Evolutionary conservation across 2,329 filamentous ascomycete species (phyloP).

Genomic region (Zymoseptoria pseudotritici): DNA sequence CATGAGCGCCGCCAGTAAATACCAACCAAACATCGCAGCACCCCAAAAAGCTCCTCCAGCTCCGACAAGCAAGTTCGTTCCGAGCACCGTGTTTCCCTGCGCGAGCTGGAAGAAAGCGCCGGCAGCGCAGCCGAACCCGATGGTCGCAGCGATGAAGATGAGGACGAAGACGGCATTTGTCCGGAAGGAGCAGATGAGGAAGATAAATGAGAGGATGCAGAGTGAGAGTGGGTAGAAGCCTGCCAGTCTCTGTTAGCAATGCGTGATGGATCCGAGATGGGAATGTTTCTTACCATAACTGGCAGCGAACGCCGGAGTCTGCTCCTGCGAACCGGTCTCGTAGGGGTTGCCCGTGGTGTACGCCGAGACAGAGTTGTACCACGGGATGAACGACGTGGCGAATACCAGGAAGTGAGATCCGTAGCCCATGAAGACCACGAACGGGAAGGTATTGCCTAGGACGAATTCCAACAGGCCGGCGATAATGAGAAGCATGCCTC

Average conservation of each 20-base stretch:
- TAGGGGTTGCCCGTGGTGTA: constrained; percentile 16
- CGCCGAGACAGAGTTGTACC: constrained; percentile 14
- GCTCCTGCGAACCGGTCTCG: constrained; percentile 6
- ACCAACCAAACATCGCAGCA: constrained; percentile 17
- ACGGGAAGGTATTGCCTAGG: constrained; percentile 29
- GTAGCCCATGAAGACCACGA: constrained; percentile 21
- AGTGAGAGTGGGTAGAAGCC: constrained; percentile 17
- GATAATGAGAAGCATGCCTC: constrained; percentile 29
- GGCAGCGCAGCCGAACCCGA: constrained; percentile 14
- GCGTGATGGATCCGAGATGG: background rate
- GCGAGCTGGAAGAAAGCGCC: constrained; percentile 10
- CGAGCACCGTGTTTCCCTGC: constrained; percentile 6
- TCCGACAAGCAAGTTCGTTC: constrained; percentile 8
- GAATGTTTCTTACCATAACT: constrained; percentile 11
- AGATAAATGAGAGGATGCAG: constrained; percentile 22
- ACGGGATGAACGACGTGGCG: constrained; percentile 15
- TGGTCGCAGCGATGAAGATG: constrained; percentile 19
- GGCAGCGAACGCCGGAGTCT: constrained; percentile 11
- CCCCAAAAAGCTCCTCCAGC: constrained; percentile 15
- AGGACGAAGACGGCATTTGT: constrained; percentile 18
- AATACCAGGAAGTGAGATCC: constrained; percentile 18
- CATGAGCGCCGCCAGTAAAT: constrained; percentile 14
- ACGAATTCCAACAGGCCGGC: constrained; percentile 31
- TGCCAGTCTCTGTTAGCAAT: constrained; percentile 1
- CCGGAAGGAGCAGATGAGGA: constrained; percentile 15